These are phyloP conservation scores for Nannochloris sp. DNA, from an alignment of 139 green algal genomes.

Conservation along the genomic window DNA sequence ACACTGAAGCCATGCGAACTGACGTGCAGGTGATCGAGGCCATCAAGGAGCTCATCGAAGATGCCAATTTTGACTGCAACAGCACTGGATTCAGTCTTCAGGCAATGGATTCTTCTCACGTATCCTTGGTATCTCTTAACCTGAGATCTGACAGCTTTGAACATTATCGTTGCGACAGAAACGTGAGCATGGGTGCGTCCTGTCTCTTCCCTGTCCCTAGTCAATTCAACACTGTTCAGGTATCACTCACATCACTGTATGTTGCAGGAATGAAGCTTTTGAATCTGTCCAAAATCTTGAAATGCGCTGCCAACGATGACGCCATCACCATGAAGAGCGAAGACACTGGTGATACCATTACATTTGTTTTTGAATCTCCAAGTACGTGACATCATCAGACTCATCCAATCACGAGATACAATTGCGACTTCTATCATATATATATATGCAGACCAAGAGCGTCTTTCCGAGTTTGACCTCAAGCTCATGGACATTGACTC, in stretches of 20 bases:
- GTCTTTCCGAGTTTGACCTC: constrained; percentile 94
- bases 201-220: constrained; percentile 1
- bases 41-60: constrained; percentile 93
- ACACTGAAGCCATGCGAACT: too few relatives aligned
- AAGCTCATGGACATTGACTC: constrained; percentile 99
- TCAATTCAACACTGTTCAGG: constrained; percentile 1
- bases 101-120: constrained; percentile 96
- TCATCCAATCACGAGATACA: background rate
- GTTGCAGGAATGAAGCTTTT: constrained; percentile 73
- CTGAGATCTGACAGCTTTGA: constrained; percentile 91
- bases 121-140: constrained; percentile 79
- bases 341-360: constrained; percentile 85
- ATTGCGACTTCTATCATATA: background rate
- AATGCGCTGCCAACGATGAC: constrained; percentile 94
- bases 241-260: background rate
- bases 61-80: constrained; percentile 96
- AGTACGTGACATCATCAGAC: constrained; percentile 14
- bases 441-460: constrained; percentile 35
- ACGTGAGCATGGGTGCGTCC: constrained; percentile 63
- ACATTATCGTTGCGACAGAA: constrained; percentile 92
- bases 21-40: constrained; percentile 76
- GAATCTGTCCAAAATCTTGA: constrained; percentile 97
- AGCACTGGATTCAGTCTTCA: constrained; percentile 78
- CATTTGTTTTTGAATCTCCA: constrained; percentile 92
- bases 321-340: constrained; percentile 94